Evolutionary conservation across 1,284 basidiomycete genomes (phyloP), one percentile per base, ranked within the genome.

Genomic region (Cryptococcus maquisensis): DNA sequence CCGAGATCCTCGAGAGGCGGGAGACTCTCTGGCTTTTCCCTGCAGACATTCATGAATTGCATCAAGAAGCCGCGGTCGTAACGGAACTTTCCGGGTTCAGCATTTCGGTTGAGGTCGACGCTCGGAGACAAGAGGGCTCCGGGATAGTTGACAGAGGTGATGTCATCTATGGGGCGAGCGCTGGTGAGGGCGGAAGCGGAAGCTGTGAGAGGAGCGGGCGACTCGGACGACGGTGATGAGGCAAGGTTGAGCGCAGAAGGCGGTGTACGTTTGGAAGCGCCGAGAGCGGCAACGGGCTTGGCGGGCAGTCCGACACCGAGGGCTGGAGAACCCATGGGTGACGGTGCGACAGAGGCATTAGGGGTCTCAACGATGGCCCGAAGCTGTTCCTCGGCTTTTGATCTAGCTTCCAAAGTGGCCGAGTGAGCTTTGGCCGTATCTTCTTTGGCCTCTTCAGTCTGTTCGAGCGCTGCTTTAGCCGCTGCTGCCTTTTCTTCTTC

Each of bases 31-130:
- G 96, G 95, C 77, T 93, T 95, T 77, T 97, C 94, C 75, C 86
- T 90, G 81, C 93, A 98, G 54, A 96, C 80, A 39, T 80, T 79
- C 91, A 97, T 96, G 80, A 98, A 99, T 73, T 99, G 96, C 61
- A 99, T 78, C 32, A 98, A 81, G 84, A 98, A 98, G 43, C 95
- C 91, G 47, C 95, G 91, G 76, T 98, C 93, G 76, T 98, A 98
- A 66, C 94, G 86, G 82, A 92, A 97, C 77, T 93, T 95, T 67
- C 94, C 92, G 67, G 87, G 86, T 56, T 77, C 70, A 16, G 87
- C 87, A 57, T 87, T 84, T 56, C 83, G 80, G 76, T 97, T 98
- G 65, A 98, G 85, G 67, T 91, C 89, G 8, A 86, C 77, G 63
- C 83, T 84, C 3, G 94, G 95, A 59, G 92, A 90, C 73, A 82